A percentile compares a stretch with the other conserved stretches of the same genome.
These are phyloP conservation scores for Coemansia sp. DNA, from an alignment of 192 early-diverging fungal genomes.

Conservation along the genomic window DNA sequence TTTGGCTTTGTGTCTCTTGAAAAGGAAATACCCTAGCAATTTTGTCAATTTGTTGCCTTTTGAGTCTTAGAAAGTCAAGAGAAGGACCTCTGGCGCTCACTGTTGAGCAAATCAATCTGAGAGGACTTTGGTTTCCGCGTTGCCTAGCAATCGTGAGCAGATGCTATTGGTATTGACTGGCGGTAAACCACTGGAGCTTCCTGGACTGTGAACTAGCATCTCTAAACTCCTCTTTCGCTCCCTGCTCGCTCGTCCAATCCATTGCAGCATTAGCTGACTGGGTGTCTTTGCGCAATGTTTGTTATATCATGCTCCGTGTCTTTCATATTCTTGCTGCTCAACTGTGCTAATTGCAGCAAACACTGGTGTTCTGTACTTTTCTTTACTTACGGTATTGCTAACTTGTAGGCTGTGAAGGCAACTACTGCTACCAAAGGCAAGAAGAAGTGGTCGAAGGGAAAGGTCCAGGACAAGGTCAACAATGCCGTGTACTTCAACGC, in stretches of 20 bases:
- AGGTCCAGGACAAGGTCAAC: slow-evolving; percentile 99
- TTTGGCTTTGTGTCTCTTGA: no score
- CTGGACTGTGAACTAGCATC: no score
- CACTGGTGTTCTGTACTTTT: neutral
- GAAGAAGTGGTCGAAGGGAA: slow-evolving; percentile 99
- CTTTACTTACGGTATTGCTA: neutral
- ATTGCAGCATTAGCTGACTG: no score
- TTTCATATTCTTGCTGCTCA: neutral
- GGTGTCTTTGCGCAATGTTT: no score
- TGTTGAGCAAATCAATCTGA: no score
- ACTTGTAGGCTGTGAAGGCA: slow-evolving; percentile 40
- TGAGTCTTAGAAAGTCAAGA: neutral
- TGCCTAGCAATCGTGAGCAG: no score
- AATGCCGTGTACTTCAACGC: slow-evolving; percentile 98
- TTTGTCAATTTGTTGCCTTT: neutral
- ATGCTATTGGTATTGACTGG: no score
- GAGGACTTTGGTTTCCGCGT: no score
- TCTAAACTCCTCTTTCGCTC: no score
- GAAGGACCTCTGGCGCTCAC: no score
- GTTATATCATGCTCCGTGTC: neutral
- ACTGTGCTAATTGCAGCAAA: neutral
- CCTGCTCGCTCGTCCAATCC: no score
- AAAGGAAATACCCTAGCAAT: neutral
- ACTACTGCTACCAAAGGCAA: slow-evolving; percentile 47
- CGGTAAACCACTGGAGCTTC: no score